Evolutionary conservation across 305 asterid genomes (phyloP), one percentile per base, ranked within the genome.

Genomic region (Fraxinus xanthoxyloides): DNA sequence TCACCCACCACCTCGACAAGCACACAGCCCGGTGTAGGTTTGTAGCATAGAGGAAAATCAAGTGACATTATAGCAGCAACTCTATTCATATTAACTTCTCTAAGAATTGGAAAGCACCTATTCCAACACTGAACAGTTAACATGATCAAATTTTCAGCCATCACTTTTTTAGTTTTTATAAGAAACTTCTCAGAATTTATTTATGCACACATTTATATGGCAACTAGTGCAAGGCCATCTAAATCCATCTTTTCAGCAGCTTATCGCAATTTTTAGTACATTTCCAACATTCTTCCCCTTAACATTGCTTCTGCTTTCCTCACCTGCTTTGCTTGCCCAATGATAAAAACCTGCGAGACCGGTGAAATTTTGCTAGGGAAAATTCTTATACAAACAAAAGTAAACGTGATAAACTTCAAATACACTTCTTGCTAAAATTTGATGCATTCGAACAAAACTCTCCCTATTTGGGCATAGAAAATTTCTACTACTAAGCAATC

Each of bases 271-370:
- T 77, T 84, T 78, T 84, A 90, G 88, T 84, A 88, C 32, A 87
- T 74, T 74, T 90, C 91, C 88, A 90, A 86, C 93, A 94, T 84
- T 86, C 90, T 91, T 30, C 97, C 98, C 88, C 97, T 90, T 36
- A 94, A 48, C 89, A 93, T 92, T 73, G 98, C 98, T 84, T 91
- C 95, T 36, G 98, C 98, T 91, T 96, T 96, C 87, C 89, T 90
- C 76, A 93, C 97, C 87, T 94, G 92, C 89, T 84, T 89, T 63
- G 88, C 90, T 1, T 97, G 91, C 75, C 99, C 99, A 63, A 96
- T 91, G 48, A 96, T 86, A 92, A 96, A 94, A 32, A 91, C 97
- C 99, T 96, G 91, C 89, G 85, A 38, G 76, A 82, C 80, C 54
- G 54, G 1, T 54, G 74, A 54, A 73, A 43, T 70, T 26, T 67